Percentiles rank a stretch among this genome's conserved stretches.
phyloP scores from a whole-genome alignment of 768 basidiomycete species.

The Suillus lakei region DNA sequence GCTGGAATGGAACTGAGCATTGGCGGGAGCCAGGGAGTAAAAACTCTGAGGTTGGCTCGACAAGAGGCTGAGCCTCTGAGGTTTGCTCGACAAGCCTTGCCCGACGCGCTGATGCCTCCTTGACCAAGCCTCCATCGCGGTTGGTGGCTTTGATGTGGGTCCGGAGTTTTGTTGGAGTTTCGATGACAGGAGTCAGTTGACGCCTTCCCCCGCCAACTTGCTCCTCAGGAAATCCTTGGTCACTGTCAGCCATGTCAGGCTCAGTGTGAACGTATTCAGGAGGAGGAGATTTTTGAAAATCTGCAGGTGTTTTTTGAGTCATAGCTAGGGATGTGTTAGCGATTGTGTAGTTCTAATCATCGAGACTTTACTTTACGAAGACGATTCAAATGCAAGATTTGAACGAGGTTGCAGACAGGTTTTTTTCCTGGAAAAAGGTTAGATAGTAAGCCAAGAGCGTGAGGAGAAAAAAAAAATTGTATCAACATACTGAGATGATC shows the following conservation, averaged over 20 bases:
- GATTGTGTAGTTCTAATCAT: not conserved
- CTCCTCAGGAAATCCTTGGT: not conserved
- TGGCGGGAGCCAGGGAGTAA: not conserved
- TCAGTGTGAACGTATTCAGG: not conserved
- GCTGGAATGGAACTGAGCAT: not conserved
- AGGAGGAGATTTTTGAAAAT: not conserved
- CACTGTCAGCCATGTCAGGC: not conserved
- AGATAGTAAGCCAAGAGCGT: not conserved
- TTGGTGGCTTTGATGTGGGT: not conserved
- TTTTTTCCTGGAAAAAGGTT: not conserved
- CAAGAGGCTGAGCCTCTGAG: constrained; percentile 1
- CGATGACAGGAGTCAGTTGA: not conserved
- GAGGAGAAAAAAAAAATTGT: not conserved
- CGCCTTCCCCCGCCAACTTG: not conserved
- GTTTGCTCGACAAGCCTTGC: not conserved
- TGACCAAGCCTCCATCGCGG: not conserved
- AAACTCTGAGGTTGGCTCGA: not conserved
- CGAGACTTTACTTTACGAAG: not conserved
- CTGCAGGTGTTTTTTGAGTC: not conserved
- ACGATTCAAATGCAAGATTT: not conserved
- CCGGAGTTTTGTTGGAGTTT: not conserved
- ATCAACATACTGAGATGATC: not conserved
- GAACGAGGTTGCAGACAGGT: not conserved
- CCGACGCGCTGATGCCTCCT: not conserved
- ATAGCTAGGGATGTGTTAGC: not conserved